Base-by-base conservation (phyloP, 352 stramenopile genomes). In the Phytophthora multivora region DNA sequence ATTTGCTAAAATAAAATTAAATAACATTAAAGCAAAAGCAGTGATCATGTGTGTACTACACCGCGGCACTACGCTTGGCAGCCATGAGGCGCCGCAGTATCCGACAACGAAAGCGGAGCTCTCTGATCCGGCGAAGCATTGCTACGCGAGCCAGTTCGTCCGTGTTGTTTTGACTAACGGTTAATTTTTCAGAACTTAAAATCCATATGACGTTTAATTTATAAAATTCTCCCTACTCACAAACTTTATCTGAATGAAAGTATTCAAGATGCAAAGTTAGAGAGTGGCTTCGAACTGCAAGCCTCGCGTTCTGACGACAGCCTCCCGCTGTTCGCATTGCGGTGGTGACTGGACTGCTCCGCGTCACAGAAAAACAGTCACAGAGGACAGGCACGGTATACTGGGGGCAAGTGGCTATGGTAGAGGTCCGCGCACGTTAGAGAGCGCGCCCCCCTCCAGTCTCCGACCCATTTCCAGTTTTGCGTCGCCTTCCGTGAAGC, bases 301-400 rank as follows among this genome's bases (percentile, higher is more conserved):
- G 16, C 53, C 15, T 60, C 28, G 5, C 54, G 54, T 55, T 48
- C 35, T 63, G 43, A 63, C 54, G 46, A 47, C 49, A 46, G 28
- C 11, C 33, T 59, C 49, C 51, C 31, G 54, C 53, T 64, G 62
- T 69, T 69, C 55, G 54, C 35, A 50, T 63, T 68, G 40, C 49
- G 49, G 58, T 57, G 55, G 55, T 66, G 58, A 19, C n/a, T 43
- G 35, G 28, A 11, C 28, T 33, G 28, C 35, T 41, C 35, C n/a
- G 38, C 15, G 45, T 36, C 35, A 40, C 35, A 40, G 35, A 19
- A 46, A 43, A 46, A 35, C 35, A 36, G 42, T 21, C 13, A 15
- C 26, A 18, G 49, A 64, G 64, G 58, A 72, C 48, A 65, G 52
- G 54, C 54, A 26, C n/a, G 41, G 31, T 47, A 69, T 72, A 72